Evolutionary conservation across 352 stramenopile species (phyloP), one percentile per base, ranked within the genome.

Genomic region (Nothophytophthora sp.): DNA sequence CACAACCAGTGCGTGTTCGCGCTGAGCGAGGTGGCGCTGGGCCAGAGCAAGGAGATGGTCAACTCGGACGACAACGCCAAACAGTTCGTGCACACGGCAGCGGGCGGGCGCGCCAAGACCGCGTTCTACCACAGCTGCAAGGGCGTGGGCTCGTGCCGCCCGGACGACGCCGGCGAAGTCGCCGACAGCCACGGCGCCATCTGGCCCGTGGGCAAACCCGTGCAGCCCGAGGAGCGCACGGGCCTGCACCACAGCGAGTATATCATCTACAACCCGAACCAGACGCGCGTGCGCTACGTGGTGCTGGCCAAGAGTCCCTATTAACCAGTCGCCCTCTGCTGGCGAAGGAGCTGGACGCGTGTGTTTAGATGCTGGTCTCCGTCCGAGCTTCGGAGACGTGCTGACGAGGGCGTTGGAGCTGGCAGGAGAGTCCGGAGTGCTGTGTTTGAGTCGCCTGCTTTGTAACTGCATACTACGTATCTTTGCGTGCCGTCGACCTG

Each of bases 241-340:
- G 78, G 70, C 10, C 64, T 87, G 43, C 67, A 72, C 43, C 78
- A 92, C 65, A 92, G 81, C 51, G 84, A 95, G 60, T 95, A 86
- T 70, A 88, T 95, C 52, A 81, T 95, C 38, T 93, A 90, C 77
- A 90, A 95, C 54, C 55, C 73, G 15, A 71, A 66, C 40, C 85
- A 92, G 49, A 81, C 78, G 40, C 77, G 81, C 28, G 92, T 95
- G 71, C 81, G 85, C 33, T 95, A 88, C 55, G 70, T 95, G 33
- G 82, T 95, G 41, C 40, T 84, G 44, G 70, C 70, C 18, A 66
- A 60, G 48, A 79, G 61, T 27, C 60, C 63, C 30, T 81, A 73
- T 32, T 81, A 64, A 38, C 32, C 19, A n/a, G n/a, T n/a, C n/a
- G n/a, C n/a, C n/a, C n/a, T n/a, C n/a, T n/a, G n/a, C n/a, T n/a